These are phyloP conservation scores for Parascedosporium putredinis DNA, from an alignment of 2,329 filamentous ascomycete species.

Conservation along the genomic window DNA sequence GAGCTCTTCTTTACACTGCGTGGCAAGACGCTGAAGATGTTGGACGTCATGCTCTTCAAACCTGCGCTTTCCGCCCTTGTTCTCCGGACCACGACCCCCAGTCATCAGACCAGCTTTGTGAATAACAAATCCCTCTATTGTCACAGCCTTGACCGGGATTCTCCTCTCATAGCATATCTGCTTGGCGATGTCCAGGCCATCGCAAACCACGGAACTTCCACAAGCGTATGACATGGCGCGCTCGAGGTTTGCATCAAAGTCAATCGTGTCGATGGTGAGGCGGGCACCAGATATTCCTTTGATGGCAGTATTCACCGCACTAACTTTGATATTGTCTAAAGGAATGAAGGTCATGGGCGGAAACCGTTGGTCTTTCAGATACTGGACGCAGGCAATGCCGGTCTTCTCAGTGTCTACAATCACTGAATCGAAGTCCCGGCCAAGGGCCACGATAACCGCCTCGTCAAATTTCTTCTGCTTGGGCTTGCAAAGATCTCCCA, in stretches of 20 bases:
- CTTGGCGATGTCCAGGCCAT: conserved; percentile 76
- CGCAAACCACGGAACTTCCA: conserved; percentile 89
- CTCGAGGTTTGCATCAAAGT: conserved; percentile 80
- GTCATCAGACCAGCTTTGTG: conserved; percentile 97
- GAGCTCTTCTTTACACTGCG: conserved; percentile 69
- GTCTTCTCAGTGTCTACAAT: conserved; percentile 94
- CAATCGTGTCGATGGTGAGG: conserved; percentile 89
- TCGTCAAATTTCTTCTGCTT: conserved; percentile 97
- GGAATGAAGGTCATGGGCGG: conserved; percentile 90
- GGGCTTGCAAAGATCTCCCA: conserved; percentile 86
- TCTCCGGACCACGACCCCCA: conserved; percentile 72
- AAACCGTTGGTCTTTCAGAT: conserved; percentile 81
- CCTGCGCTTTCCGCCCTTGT: conserved; percentile 64
- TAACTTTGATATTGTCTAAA: conserved; percentile 94
- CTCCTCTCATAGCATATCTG: conserved; percentile 76
- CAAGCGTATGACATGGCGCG: conserved; percentile 93
- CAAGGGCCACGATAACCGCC: conserved; percentile 84
- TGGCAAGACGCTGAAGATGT: conserved; percentile 64
- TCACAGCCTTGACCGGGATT: conserved; percentile 88
- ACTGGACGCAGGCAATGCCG: conserved; percentile 86
- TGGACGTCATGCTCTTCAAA: conserved; percentile 90
- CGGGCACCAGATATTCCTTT: conserved; percentile 81
- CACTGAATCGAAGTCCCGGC: conserved; percentile 86
- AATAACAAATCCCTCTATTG: conserved; percentile 89
- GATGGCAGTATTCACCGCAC: conserved; percentile 76